A percentile compares a stretch with the other conserved stretches of the same genome.
Conservation (phyloP, 352 stramenopile species). For the Pythium aquatile region DNA sequence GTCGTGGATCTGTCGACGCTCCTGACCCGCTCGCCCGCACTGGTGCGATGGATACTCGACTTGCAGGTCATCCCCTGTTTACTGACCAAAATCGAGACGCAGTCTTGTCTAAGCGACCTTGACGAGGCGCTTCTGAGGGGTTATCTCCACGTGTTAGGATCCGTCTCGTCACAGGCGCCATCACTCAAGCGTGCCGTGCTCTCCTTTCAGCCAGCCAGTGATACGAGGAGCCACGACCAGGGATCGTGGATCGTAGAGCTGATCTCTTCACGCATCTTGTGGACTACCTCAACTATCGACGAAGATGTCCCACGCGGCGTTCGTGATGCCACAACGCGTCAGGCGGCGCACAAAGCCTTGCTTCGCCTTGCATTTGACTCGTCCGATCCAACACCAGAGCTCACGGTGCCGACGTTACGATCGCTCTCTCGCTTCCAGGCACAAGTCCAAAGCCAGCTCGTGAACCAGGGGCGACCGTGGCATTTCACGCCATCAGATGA, state of each 20-base stretch:
- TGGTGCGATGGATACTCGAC: conserved; percentile 8
- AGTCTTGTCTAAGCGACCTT: not conserved
- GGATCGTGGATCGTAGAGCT: conserved; percentile 13
- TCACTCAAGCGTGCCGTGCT: not conserved
- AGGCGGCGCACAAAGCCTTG: conserved; percentile 11
- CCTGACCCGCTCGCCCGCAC: not conserved
- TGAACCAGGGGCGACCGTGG: conserved; percentile 49
- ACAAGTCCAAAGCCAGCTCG: conserved; percentile 4
- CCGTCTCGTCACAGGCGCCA: not conserved
- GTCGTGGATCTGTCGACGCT: conserved; percentile 7
- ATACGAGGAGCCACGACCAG: not conserved
- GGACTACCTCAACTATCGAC: not conserved
- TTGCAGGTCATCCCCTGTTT: not conserved
- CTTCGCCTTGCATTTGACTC: conserved; percentile 7
- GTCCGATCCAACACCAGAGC: not conserved
- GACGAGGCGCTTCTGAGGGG: not conserved
- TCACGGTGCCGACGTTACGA: not conserved
- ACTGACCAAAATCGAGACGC: not conserved
- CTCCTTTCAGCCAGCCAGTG: not conserved
- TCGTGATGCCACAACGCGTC: conserved; percentile 6
- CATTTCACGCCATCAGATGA: conserved; percentile 50
- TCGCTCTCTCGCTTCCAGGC: conserved; percentile 10
- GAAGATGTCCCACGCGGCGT: not conserved
- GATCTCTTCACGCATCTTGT: conserved; percentile 5
- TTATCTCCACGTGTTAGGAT: conserved; percentile 11